Evolutionary conservation across 2,329 filamentous ascomycete genomes (phyloP).

Genomic region (Penicillium vulpinum): DNA sequence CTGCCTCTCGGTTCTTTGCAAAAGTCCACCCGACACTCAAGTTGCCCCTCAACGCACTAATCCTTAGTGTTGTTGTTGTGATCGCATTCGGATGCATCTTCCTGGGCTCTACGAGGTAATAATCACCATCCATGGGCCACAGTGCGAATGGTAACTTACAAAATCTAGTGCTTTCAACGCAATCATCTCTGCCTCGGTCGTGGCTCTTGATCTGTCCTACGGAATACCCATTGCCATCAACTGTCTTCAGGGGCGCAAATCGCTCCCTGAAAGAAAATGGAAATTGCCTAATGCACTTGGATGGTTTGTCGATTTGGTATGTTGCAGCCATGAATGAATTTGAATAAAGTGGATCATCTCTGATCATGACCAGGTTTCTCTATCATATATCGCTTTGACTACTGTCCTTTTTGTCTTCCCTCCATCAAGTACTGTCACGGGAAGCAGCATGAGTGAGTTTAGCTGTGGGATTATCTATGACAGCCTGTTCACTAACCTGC

Average conservation of each 20-base stretch:
- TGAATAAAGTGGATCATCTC: not conserved
- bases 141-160: not conserved
- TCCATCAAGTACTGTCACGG: conserved; percentile 62
- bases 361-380: conserved; percentile 44
- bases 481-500: not conserved
- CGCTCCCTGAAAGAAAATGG: conserved; percentile 62
- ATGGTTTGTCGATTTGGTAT: conserved; percentile 59
- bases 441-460: conserved; percentile 65
- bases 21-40: conserved; percentile 61
- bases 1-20: conserved; percentile 60
- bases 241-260: conserved; percentile 63
- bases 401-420: conserved; percentile 75
- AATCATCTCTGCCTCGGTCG: conserved; percentile 68
- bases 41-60: conserved; percentile 65
- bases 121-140: not conserved
- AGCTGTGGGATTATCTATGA: not conserved
- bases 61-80: conserved; percentile 60
- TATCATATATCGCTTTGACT: conserved; percentile 66
- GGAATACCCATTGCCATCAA: conserved; percentile 72
- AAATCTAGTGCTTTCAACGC: conserved; percentile 64
- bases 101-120: conserved; percentile 56
- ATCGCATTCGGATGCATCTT: conserved; percentile 70
- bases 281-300: conserved; percentile 55
- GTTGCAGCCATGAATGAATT: conserved; percentile 9
- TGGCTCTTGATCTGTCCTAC: conserved; percentile 70